phyloP scores from a whole-genome alignment of 768 basidiomycete genomes.

The Sporobolomyces phaffii region DNA sequence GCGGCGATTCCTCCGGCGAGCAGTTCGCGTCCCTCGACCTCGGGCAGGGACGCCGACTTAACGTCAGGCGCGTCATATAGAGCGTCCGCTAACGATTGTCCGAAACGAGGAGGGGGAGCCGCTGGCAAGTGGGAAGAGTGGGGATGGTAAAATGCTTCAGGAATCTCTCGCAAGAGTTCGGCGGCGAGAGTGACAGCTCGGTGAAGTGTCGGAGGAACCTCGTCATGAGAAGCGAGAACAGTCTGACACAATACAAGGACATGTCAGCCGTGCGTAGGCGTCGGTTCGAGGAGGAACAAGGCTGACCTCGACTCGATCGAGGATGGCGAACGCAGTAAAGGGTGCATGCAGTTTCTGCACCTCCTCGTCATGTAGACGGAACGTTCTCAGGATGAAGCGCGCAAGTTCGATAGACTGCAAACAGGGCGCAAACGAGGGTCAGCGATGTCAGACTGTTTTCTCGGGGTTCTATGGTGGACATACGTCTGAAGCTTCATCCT shows the following conservation, averaged over 20 bases:
- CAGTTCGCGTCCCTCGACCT: slow-evolving; percentile 33
- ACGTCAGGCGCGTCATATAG: slow-evolving; percentile 37
- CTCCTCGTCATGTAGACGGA: slow-evolving; percentile 75
- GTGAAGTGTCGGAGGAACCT: background rate
- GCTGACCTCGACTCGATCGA: slow-evolving; percentile 62
- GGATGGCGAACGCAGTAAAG: slow-evolving; percentile 62
- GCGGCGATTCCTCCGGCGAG: slow-evolving; percentile 21
- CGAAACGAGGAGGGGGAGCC: background rate
- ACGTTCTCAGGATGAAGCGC: slow-evolving; percentile 64
- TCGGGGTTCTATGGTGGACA: too few species aligned
- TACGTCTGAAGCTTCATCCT: slow-evolving; percentile 13
- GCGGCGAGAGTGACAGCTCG: slow-evolving; percentile 8
- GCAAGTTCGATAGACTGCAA: slow-evolving; percentile 62
- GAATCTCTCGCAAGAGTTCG: slow-evolving; percentile 39
- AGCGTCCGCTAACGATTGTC: slow-evolving; percentile 20
- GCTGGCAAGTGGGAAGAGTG: background rate
- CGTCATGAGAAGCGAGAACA: background rate
- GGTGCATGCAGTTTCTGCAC: slow-evolving; percentile 55
- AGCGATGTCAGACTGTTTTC: too few species aligned
- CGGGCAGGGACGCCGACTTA: slow-evolving; percentile 37
- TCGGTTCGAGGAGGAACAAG: background rate
- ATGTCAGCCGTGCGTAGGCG: too few species aligned
- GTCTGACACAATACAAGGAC: too few species aligned
- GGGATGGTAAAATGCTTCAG: slow-evolving; percentile 35
- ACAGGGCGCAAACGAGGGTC: background rate